Conservation (phyloP, 495 filamentous ascomycete genomes). For the Talaromyces wortmannii region DNA sequence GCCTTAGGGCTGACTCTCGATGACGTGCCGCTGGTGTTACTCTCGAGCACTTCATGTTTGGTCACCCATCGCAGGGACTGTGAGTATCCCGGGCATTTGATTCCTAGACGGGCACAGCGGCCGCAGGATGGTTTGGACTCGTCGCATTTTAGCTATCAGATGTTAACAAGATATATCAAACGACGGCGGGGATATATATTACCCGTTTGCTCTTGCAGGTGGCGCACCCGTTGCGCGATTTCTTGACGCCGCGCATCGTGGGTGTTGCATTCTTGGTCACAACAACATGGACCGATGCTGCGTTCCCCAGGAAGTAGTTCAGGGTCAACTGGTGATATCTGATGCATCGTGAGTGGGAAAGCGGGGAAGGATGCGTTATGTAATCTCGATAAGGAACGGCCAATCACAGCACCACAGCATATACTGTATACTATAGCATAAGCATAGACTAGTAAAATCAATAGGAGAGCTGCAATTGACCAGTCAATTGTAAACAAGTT, state of each 20-base stretch:
- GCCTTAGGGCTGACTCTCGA: not conserved
- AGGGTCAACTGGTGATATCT: too few relatives aligned
- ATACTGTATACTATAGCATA: too few relatives aligned
- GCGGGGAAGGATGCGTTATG: too few relatives aligned
- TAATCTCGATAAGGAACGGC: too few relatives aligned
- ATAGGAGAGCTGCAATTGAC: too few relatives aligned
- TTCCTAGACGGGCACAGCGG: conserved; percentile 42
- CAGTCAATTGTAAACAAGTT: too few relatives aligned
- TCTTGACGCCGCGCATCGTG: conserved; percentile 38
- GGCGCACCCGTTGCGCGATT: conserved; percentile 39
- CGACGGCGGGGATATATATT: not conserved
- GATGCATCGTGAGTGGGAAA: too few relatives aligned
- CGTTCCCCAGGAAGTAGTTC: too few relatives aligned
- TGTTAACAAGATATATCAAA: not conserved
- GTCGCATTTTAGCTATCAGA: conserved; percentile 47
- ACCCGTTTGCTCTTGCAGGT: conserved; percentile 48
- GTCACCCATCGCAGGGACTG: conserved; percentile 49
- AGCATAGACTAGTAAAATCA: too few relatives aligned
- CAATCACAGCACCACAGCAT: too few relatives aligned
- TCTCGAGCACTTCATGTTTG: conserved; percentile 32
- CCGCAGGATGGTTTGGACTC: conserved; percentile 45
- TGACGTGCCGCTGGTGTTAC: not conserved
- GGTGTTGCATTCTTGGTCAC: too few relatives aligned
- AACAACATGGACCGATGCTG: too few relatives aligned
- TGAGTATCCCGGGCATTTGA: conserved; percentile 46